These are phyloP conservation scores for Sapria himalayana DNA, from an alignment of 345 rosid genomes.

Conservation along the genomic window DNA sequence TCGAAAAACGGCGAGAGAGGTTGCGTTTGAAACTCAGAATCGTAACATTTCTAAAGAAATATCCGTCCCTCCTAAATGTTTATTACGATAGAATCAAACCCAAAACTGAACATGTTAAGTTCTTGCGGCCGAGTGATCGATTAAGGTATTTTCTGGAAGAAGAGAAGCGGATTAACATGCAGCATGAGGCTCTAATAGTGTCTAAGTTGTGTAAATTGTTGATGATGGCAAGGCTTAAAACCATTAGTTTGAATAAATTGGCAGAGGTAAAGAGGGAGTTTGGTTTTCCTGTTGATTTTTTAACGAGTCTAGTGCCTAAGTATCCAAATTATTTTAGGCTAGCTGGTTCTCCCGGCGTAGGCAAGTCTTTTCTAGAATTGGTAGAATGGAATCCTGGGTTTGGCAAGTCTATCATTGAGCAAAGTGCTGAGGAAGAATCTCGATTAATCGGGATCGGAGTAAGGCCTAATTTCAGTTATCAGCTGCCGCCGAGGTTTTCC, in stretches of 20 bases:
- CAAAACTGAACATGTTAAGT: slow-evolving; percentile 31
- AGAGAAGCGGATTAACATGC: slow-evolving; percentile 25
- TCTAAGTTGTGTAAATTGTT: slow-evolving; percentile 57
- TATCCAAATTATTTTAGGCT: slow-evolving; percentile 46
- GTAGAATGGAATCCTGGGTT: slow-evolving; percentile 47
- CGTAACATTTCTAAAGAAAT: slow-evolving; percentile 27
- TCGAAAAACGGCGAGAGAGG: slow-evolving; percentile 59
- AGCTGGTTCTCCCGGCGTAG: slow-evolving; percentile 35
- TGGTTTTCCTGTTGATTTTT: slow-evolving; percentile 63
- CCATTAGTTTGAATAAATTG: slow-evolving; percentile 41
- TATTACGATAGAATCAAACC: slow-evolving; percentile 50
- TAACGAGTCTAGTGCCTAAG: slow-evolving; percentile 36
- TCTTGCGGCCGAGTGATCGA: slow-evolving; percentile 31
- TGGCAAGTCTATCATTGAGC: slow-evolving; percentile 37
- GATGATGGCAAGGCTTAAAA: slow-evolving; percentile 59
- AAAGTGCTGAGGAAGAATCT: slow-evolving; percentile 39
- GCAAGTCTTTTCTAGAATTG: slow-evolving; percentile 41
- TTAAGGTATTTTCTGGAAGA: slow-evolving; percentile 42
- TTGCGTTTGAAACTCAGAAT: slow-evolving; percentile 31
- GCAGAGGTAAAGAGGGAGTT: slow-evolving; percentile 75
- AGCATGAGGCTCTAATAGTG: slow-evolving; percentile 40
- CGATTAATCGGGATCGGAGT: slow-evolving; percentile 29
- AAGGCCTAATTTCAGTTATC: slow-evolving; percentile 44
- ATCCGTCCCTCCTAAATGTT: slow-evolving; percentile 36
- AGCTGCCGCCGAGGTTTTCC: slow-evolving; percentile 47